Evolutionary conservation across 257 asterid species (phyloP).

Genomic region (Plantago major): DNA sequence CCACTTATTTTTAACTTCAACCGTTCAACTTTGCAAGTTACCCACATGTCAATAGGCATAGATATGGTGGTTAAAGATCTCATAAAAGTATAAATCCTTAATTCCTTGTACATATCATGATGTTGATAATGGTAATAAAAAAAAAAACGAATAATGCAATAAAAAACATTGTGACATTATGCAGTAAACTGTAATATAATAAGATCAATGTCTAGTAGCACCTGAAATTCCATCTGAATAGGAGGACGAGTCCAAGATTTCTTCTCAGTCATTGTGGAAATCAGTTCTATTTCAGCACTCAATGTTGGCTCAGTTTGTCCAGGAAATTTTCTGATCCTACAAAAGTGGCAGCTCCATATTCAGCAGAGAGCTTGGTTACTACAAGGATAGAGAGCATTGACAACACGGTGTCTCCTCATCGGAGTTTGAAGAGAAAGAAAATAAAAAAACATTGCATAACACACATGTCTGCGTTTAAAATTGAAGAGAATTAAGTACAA

Average conservation of each 20-base stretch:
- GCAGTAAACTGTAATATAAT: constrained; percentile 5
- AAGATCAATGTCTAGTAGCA: constrained; percentile 22
- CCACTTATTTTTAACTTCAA: not conserved
- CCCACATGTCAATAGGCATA: not conserved
- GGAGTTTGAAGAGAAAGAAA: not conserved
- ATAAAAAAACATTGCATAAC: not conserved
- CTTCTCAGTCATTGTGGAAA: constrained; percentile 92
- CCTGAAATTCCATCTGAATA: constrained; percentile 99
- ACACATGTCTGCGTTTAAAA: not conserved
- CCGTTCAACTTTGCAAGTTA: not conserved
- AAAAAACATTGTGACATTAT: constrained; percentile 2
- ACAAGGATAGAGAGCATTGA: not conserved
- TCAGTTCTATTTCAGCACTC: constrained; percentile 98
- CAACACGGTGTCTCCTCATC: no score
- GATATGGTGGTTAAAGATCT: not conserved
- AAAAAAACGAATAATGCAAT: constrained; percentile 1
- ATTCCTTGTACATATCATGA: not conserved
- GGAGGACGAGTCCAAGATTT: constrained; percentile 99
- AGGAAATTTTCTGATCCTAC: constrained; percentile 96
- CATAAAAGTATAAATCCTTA: not conserved
- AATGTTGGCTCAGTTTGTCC: constrained; percentile 98
- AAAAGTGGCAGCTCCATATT: constrained; percentile 19
- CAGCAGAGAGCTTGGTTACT: not conserved
- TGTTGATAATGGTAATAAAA: constrained; percentile 6
- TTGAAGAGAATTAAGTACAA: not conserved